Percentiles rank a stretch among this genome's conserved stretches.
Conservation (phyloP, 805 yeast genomes). For the Saccharomyces cerevisiae region DNA sequence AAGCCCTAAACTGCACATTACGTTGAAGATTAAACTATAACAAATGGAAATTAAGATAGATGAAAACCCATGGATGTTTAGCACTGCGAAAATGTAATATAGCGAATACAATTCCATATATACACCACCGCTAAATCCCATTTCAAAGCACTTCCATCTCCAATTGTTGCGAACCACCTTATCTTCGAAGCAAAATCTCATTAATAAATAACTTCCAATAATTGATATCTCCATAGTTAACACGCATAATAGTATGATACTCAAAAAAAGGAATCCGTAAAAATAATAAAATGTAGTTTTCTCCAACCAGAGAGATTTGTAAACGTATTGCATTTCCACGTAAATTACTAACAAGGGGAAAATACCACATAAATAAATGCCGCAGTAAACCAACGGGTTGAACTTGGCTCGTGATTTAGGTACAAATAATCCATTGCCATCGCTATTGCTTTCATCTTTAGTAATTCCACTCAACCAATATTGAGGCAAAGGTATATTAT, state of each 20-base stretch:
- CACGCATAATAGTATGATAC: slow-evolving; percentile 49
- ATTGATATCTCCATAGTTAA: slow-evolving; percentile 66
- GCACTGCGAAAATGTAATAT: slow-evolving; percentile 51
- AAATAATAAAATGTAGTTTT: slow-evolving; percentile 70
- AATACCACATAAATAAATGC: slow-evolving; percentile 39
- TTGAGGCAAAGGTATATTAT: background rate
- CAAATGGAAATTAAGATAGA: slow-evolving; percentile 61
- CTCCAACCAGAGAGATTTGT: slow-evolving; percentile 73
- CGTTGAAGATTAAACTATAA: slow-evolving; percentile 58
- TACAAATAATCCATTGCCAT: slow-evolving; percentile 6
- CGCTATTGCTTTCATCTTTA: slow-evolving; percentile 14
- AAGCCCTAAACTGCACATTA: slow-evolving; percentile 56
- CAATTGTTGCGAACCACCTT: slow-evolving; percentile 33
- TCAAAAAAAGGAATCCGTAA: slow-evolving; percentile 67
- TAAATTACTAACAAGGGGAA: slow-evolving; percentile 76
- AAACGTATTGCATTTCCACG: slow-evolving; percentile 64
- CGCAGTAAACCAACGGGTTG: background rate
- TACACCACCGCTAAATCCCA: slow-evolving; percentile 64
- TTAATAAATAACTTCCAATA: slow-evolving; percentile 55
- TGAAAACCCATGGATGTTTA: slow-evolving; percentile 58
- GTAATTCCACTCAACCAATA: background rate
- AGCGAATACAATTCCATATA: slow-evolving; percentile 61
- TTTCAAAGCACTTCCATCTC: slow-evolving; percentile 77
- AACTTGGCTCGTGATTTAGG: background rate
- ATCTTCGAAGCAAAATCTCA: slow-evolving; percentile 24